phyloP scores from a whole-genome alignment of 345 rosid genomes.

The Orychophragmus violaceus region DNA sequence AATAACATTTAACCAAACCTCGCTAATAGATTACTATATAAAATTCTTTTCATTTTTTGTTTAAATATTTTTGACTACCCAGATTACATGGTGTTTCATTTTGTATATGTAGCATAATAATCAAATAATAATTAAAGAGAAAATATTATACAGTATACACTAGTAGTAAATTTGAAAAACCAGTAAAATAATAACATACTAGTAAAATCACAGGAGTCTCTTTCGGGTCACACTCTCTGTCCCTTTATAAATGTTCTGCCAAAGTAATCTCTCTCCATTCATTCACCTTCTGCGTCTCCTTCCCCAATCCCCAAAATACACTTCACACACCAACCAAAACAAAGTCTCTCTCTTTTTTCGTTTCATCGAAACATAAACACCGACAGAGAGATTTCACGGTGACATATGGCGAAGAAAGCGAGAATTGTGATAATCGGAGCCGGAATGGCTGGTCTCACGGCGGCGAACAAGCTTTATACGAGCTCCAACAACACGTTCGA shows the following conservation, averaged over 20 bases:
- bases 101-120: too few relatives aligned
- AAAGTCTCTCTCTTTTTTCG: neutral
- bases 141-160: too few relatives aligned
- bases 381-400: conserved; percentile 3
- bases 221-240: too few relatives aligned
- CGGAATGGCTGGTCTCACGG: conserved; percentile 97
- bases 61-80: too few relatives aligned
- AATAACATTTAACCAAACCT: too few relatives aligned
- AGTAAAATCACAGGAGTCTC: too few relatives aligned
- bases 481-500: conserved; percentile 50
- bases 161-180: too few relatives aligned
- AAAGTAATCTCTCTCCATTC: conserved; percentile 32
- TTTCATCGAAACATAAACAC: conserved; percentile 2
- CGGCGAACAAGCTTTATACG: conserved; percentile 82
- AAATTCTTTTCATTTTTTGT: too few relatives aligned
- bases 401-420: conserved; percentile 74
- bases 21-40: too few relatives aligned
- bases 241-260: conserved; percentile 30
- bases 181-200: too few relatives aligned
- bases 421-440: conserved; percentile 92
- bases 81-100: too few relatives aligned
- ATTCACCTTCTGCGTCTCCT: conserved; percentile 24
- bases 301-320: conserved; percentile 14
- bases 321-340: neutral
- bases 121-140: neutral